phyloP scores from a whole-genome alignment of 805 yeast genomes.

The Schwanniomyces polymorphus region DNA sequence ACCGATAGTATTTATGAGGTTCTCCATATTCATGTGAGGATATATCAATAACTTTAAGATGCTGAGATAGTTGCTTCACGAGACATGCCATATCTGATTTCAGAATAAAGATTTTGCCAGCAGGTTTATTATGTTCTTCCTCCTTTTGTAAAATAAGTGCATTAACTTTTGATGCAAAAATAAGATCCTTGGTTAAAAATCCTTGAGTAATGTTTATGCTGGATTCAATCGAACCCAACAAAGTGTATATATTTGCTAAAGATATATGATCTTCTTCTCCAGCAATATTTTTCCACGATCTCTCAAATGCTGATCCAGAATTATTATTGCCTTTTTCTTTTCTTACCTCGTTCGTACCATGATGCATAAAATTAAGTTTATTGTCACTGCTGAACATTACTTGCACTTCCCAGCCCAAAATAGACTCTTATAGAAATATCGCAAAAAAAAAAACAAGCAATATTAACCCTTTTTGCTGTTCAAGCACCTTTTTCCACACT shows the following conservation, averaged over 20 bases:
- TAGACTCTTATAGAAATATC: background rate
- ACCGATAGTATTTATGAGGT: slow-evolving; percentile 7
- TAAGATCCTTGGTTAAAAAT: slow-evolving; percentile 21
- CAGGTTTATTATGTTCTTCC: background rate
- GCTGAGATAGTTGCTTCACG: slow-evolving; percentile 12
- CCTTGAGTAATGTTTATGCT: slow-evolving; percentile 19
- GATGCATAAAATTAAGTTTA: background rate
- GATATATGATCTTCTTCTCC: background rate
- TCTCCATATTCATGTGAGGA: slow-evolving; percentile 13
- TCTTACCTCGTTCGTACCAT: background rate
- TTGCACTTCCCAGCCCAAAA: background rate
- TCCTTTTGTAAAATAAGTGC: background rate
- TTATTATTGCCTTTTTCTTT: background rate
- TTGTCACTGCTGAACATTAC: background rate
- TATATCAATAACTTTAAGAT: slow-evolving; percentile 10
- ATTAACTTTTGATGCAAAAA: slow-evolving; percentile 9
- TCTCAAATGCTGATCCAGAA: background rate
- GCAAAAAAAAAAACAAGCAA: background rate
- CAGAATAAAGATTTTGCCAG: background rate
- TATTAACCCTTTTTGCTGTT: too few relatives aligned
- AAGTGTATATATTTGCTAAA: slow-evolving; percentile 21
- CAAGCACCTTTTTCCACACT: too few relatives aligned
- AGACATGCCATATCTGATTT: slow-evolving; percentile 12
- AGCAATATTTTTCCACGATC: background rate
- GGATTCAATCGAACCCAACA: slow-evolving; percentile 17